phyloP scores from a whole-genome alignment of 805 yeast species.

The Komagataella pseudopastoris region DNA sequence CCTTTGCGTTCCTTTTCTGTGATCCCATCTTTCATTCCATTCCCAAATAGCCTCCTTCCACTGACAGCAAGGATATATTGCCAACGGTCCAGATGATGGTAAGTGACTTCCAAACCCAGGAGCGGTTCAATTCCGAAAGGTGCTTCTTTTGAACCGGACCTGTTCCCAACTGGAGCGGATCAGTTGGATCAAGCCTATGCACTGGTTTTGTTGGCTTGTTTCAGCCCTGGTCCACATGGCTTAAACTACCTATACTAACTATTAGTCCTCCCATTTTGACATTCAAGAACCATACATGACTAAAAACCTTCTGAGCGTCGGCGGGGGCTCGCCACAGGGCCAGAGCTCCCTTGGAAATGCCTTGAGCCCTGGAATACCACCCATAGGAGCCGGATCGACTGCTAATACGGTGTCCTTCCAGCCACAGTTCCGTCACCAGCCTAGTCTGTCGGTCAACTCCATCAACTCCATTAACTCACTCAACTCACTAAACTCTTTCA shows the following conservation, averaged over 20 bases:
- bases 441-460: conserved; percentile 6
- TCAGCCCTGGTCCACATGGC: not conserved
- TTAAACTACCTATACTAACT: not conserved
- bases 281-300: not conserved
- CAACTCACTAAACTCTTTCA: not conserved
- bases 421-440: conserved; percentile 2
- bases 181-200: not conserved
- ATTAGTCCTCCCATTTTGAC: not conserved
- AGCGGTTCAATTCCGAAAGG: not conserved
- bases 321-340: not conserved
- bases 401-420: not conserved
- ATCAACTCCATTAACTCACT: conserved; percentile 5
- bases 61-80: not conserved
- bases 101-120: not conserved
- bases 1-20: not conserved
- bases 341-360: not conserved
- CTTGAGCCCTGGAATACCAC: not conserved
- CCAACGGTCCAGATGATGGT: not conserved
- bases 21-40: not conserved
- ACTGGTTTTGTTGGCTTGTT: not conserved
- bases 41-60: not conserved
- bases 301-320: not conserved
- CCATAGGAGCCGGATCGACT: not conserved
- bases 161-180: not conserved
- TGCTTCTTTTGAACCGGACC: not conserved